Evolutionary conservation across 2,329 filamentous ascomycete genomes (phyloP).

Genomic region (Didymella glomerata): DNA sequence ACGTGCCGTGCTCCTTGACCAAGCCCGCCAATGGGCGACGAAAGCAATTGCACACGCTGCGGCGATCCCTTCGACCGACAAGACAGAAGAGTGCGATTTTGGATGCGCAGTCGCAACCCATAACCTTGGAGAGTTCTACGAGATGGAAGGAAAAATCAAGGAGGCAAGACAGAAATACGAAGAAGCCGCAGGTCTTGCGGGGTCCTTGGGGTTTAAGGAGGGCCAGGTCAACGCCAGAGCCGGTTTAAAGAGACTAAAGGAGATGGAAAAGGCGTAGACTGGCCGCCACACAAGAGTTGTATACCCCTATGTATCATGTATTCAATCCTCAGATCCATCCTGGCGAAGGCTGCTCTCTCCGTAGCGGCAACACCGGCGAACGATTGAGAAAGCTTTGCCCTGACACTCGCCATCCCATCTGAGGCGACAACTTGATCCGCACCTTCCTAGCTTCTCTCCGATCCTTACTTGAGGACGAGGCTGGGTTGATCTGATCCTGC

Average conservation of each 20-base stretch:
- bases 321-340: conserved; percentile 19
- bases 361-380: not conserved
- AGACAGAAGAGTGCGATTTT: conserved; percentile 81
- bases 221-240: conserved; percentile 54
- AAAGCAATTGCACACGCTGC: conserved; percentile 76
- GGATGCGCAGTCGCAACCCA: conserved; percentile 85
- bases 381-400: conserved; percentile 1
- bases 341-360: conserved; percentile 4
- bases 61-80: conserved; percentile 69
- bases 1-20: conserved; percentile 69
- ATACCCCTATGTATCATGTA: not conserved
- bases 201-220: conserved; percentile 58
- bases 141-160: conserved; percentile 71
- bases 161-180: conserved; percentile 74
- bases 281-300: not conserved
- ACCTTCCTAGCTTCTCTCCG: not conserved
- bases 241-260: conserved; percentile 50
- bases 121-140: conserved; percentile 84
- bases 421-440: conserved; percentile 22
- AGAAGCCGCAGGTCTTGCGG: conserved; percentile 70
- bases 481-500: not conserved
- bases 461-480: not conserved
- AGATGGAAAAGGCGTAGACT: conserved; percentile 27
- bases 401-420: conserved; percentile 30
- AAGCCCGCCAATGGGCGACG: conserved; percentile 78